Evolutionary conservation across 495 filamentous ascomycete genomes (phyloP).

Genomic region (Talaromyces wortmannii): DNA sequence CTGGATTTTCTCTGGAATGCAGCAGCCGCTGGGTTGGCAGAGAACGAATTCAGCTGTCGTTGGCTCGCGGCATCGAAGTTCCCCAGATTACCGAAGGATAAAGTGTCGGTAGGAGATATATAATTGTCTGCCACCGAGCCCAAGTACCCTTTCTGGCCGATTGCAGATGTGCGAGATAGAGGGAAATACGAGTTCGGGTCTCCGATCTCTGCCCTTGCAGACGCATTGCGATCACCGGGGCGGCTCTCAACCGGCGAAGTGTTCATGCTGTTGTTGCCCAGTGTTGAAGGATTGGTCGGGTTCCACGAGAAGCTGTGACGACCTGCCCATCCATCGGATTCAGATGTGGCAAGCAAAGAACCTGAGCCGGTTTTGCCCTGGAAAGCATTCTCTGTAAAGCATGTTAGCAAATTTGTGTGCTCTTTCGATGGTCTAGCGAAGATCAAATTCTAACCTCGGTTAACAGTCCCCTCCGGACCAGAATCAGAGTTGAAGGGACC

Average conservation of each 20-base stretch:
- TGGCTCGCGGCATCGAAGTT: conserved; percentile 18
- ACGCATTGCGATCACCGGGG: conserved; percentile 29
- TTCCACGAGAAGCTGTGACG: conserved; percentile 49
- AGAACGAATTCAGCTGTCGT: conserved; percentile 25
- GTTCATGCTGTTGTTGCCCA: conserved; percentile 31
- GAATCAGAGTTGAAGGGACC: conserved; percentile 39
- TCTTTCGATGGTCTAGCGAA: not conserved
- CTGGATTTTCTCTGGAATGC: conserved; percentile 25
- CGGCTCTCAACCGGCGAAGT: conserved; percentile 45
- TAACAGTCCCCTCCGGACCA: conserved; percentile 1
- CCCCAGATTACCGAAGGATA: conserved; percentile 21
- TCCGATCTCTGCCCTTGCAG: conserved; percentile 30
- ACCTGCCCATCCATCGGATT: conserved; percentile 50
- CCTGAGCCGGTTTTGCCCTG: conserved; percentile 58
- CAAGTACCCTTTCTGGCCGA: conserved; percentile 24
- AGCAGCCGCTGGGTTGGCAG: conserved; percentile 20
- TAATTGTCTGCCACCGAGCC: conserved; percentile 23
- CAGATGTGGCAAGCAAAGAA: conserved; percentile 57
- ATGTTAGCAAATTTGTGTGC: not conserved
- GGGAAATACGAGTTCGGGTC: conserved; percentile 35
- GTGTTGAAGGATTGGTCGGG: conserved; percentile 36
- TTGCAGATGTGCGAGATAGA: conserved; percentile 22
- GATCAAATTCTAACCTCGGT: not conserved
- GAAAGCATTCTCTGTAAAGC: conserved; percentile 17
- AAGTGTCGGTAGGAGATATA: conserved; percentile 23